Conservation (phyloP, 2,329 filamentous ascomycete genomes). For the Dactylellina sp. region DNA sequence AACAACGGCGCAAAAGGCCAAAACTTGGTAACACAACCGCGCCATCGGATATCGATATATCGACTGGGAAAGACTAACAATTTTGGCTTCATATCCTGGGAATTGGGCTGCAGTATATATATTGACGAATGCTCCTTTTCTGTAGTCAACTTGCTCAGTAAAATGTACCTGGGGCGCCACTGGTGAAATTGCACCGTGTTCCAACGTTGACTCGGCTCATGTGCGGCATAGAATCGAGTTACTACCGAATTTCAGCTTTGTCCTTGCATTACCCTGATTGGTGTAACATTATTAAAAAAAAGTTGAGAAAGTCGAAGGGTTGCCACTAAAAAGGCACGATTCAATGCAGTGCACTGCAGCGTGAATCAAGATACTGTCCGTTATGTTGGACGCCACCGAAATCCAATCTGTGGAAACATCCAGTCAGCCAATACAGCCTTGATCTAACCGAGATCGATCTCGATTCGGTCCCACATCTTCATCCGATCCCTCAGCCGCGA, state of each 20-base stretch:
- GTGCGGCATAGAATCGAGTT: too few relatives aligned
- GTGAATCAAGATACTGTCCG: neutral
- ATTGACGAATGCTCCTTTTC: too few relatives aligned
- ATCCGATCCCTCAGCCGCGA: too few relatives aligned
- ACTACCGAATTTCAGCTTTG: too few relatives aligned
- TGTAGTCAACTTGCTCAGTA: too few relatives aligned
- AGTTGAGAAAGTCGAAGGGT: too few relatives aligned
- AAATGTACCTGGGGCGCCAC: too few relatives aligned
- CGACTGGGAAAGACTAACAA: neutral
- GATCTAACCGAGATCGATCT: slow-evolving; percentile 8
- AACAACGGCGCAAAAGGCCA: neutral
- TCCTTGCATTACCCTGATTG: too few relatives aligned
- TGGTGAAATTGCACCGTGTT: too few relatives aligned
- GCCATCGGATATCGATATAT: neutral
- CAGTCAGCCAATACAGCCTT: neutral
- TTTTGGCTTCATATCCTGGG: neutral
- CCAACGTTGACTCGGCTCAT: too few relatives aligned
- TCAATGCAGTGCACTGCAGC: neutral
- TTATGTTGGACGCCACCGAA: neutral
- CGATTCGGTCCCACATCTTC: neutral
- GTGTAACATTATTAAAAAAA: too few relatives aligned
- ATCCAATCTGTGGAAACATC: neutral
- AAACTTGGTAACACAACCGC: neutral
- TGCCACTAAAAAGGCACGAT: neutral
- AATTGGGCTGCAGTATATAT: too few relatives aligned